Base-by-base conservation (phyloP, 202 grass and related monocot species). In the Alloteropsis angusta region DNA sequence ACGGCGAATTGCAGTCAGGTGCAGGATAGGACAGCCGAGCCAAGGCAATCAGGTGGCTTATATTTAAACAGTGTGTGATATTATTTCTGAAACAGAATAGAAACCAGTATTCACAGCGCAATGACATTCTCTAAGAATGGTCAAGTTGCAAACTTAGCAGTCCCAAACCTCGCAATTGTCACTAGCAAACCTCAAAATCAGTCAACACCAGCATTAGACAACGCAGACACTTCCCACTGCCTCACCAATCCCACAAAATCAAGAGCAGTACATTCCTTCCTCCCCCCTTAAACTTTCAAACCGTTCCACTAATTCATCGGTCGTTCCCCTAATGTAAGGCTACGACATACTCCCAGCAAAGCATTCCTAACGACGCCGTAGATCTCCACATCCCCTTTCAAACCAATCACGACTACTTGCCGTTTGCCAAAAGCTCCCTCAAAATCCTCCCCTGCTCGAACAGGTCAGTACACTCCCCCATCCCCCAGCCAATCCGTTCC, bases 351-450 rank as follows among this genome's bases (percentile, higher is more conserved):
- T 58, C 23, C 22, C 23, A 47, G 21, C 39, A 60, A 65, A 67
- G 0, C 18, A 85, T 45, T 19, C 9, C 37, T 60, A 67, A 58
- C 13, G 2, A 35, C 4, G 7, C 55, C 0, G 12, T 67, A 65
- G 77, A 87, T 83, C 74, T 83, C 39, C 17, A 2, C 15, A 22
- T 57, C 37, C 49, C 65, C 42, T 28, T 28, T 38, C 19, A 64
- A n/a, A 21, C 46, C 36, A 76, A 64, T 26, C 32, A 9, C 3
- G 4, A 25, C 9, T 35, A 58, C 47, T 65, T 39, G 23, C 5
- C n/a, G 19, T n/a, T 52, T 52, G 18, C 11, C 11, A 14, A 64
- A 83, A 44, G 18, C 42, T 4, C 7, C 18, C n/a, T 6, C 4
- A 42, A 26, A 50, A 63, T 35, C 25, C 17, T 42, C 19, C 62